phyloP scores from a whole-genome alignment of 768 basidiomycete genomes.

The Hydnomerulius pinastri region DNA sequence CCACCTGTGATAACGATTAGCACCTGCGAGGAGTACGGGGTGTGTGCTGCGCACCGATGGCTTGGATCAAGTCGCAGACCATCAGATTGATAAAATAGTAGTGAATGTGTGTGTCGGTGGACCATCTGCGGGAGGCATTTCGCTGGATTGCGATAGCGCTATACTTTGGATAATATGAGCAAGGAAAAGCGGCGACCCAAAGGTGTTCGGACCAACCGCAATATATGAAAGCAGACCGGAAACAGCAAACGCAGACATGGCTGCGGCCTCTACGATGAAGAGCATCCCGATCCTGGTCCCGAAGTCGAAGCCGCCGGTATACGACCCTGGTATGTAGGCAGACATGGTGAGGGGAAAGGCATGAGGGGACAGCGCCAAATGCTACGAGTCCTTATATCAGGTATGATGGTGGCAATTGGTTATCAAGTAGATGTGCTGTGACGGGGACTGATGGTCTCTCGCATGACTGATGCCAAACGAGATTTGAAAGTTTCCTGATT shows the following conservation, averaged over 20 bases:
- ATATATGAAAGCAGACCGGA: conserved; percentile 30
- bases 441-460: not conserved
- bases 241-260: conserved; percentile 32
- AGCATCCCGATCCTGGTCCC: conserved; percentile 30
- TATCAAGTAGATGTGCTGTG: not conserved
- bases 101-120: conserved; percentile 34
- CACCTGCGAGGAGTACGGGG: not conserved
- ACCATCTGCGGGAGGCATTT: conserved; percentile 29
- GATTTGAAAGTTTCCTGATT: not conserved
- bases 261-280: conserved; percentile 32
- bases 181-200: too few relatives aligned
- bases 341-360: not conserved
- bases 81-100: conserved; percentile 36
- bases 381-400: not conserved
- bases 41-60: conserved; percentile 26
- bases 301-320: conserved; percentile 15
- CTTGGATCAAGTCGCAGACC: conserved; percentile 35
- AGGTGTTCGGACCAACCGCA: conserved; percentile 17
- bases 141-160: conserved; percentile 25
- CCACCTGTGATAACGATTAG: conserved; percentile 31
- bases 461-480: not conserved
- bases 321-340: not conserved
- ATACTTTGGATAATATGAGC: conserved; percentile 20
- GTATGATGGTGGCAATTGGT: not conserved
- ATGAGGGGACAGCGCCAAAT: not conserved